A percentile compares a stretch with the other conserved stretches of the same genome.
These are phyloP conservation scores for Curvularia spicifera DNA, from an alignment of 2,329 filamentous ascomycete species.

Conservation along the genomic window DNA sequence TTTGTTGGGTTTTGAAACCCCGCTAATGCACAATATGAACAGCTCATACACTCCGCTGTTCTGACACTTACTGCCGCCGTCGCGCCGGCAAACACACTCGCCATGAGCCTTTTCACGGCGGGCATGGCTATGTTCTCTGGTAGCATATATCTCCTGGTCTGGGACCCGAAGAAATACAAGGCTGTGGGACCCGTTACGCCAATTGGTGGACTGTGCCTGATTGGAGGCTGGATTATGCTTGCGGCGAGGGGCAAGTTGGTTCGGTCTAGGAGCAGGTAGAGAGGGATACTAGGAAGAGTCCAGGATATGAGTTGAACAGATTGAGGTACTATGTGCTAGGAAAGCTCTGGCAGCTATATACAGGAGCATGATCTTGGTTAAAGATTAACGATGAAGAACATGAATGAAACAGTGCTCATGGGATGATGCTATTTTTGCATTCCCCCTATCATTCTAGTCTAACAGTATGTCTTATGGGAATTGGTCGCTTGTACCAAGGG, in stretches of 20 bases:
- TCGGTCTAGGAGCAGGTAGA: slow-evolving; percentile 5
- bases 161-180: slow-evolving; percentile 67
- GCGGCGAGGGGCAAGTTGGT: slow-evolving; percentile 44
- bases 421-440: neutral
- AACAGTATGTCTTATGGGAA: neutral
- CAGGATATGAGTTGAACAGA: neutral
- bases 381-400: neutral
- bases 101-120: slow-evolving; percentile 65
- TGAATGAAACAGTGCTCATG: neutral
- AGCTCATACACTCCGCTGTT: slow-evolving; percentile 69
- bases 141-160: slow-evolving; percentile 67
- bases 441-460: neutral
- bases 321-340: neutral
- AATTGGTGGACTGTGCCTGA: slow-evolving; percentile 67
- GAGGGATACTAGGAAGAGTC: neutral
- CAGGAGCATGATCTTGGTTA: neutral
- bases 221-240: slow-evolving; percentile 66
- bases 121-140: slow-evolving; percentile 73
- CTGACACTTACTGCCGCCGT: slow-evolving; percentile 62
- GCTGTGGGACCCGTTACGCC: slow-evolving; percentile 69
- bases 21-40: slow-evolving; percentile 46
- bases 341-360: slow-evolving; percentile 2
- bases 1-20: neutral
- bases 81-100: slow-evolving; percentile 62
- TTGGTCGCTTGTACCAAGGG: neutral